These are phyloP conservation scores for Kwoniella mangroviensis DNA, from an alignment of 768 basidiomycete genomes.

Conservation along the genomic window DNA sequence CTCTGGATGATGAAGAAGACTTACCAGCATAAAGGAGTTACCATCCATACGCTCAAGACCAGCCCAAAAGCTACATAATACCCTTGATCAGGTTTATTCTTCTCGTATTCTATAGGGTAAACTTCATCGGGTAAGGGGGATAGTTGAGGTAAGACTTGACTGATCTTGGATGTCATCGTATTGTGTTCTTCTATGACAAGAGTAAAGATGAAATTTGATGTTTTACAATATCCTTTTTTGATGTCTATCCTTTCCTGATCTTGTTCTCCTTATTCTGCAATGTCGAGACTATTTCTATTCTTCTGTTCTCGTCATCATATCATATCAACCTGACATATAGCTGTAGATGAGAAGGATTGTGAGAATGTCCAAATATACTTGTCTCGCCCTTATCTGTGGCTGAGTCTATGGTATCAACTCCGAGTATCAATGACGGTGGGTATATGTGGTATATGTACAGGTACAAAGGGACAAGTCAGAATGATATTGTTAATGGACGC, in stretches of 20 bases:
- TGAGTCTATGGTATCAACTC: no score
- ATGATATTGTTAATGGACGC: background rate
- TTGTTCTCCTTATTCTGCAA: no score
- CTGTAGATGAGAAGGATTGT: no score
- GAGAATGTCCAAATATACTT: no score
- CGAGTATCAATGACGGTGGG: no score
- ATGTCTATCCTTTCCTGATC: no score
- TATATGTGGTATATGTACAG: no score
- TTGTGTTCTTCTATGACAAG: background rate
- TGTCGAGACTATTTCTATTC: no score
- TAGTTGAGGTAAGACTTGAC: conserved; percentile 8
- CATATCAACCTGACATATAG: no score
- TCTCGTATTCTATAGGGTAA: conserved; percentile 31
- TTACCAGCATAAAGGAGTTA: conserved; percentile 46
- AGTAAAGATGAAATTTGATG: background rate
- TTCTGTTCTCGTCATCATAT: no score
- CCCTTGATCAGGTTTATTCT: conserved; percentile 32
- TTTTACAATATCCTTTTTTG: no score
- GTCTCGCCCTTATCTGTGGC: no score
- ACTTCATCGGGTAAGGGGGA: conserved; percentile 41
- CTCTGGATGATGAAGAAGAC: background rate
- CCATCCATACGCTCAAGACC: conserved; percentile 45
- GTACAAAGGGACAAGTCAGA: background rate
- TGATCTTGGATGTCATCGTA: conserved; percentile 12
- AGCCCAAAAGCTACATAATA: conserved; percentile 43